phyloP scores from a whole-genome alignment of 1,284 basidiomycete species.

The Leucoagaricus sp. region DNA sequence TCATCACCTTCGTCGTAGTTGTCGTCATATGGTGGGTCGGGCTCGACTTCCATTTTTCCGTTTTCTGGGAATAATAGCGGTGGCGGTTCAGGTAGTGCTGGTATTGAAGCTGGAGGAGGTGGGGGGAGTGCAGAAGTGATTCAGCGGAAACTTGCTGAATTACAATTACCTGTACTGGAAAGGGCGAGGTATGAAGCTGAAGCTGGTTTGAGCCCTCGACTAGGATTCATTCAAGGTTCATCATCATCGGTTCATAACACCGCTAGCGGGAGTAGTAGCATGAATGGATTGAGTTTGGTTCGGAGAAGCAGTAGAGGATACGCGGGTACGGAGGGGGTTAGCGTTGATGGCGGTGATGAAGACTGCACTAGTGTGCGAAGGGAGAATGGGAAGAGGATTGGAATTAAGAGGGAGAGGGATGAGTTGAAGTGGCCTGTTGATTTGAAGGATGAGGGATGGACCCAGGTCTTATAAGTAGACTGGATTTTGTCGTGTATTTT shows the following conservation, averaged over 20 bases:
- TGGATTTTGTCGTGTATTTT: too few relatives aligned
- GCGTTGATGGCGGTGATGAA: conserved; percentile 24
- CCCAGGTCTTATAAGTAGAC: conserved; percentile 38
- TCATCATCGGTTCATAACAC: neutral
- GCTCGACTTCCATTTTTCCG: too few relatives aligned
- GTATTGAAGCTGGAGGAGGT: neutral
- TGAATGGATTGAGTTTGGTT: conserved; percentile 4
- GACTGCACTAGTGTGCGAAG: conserved; percentile 16
- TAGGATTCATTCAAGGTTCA: too few relatives aligned
- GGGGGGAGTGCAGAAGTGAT: neutral
- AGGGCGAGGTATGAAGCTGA: too few relatives aligned
- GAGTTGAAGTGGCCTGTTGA: conserved; percentile 62
- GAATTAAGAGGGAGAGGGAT: conserved; percentile 41
- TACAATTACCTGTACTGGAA: too few relatives aligned
- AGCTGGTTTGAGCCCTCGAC: too few relatives aligned
- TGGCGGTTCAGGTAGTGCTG: neutral
- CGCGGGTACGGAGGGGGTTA: conserved; percentile 19
- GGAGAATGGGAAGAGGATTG: conserved; percentile 15
- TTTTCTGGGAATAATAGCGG: neutral
- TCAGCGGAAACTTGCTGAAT: too few relatives aligned
- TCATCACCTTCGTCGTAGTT: neutral
- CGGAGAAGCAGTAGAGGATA: conserved; percentile 4
- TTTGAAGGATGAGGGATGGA: conserved; percentile 66
- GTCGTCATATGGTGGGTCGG: too few relatives aligned
- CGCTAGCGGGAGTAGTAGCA: conserved; percentile 25